Conservation (phyloP, 352 stramenopile genomes). For the Phytophthora ramorum region DNA sequence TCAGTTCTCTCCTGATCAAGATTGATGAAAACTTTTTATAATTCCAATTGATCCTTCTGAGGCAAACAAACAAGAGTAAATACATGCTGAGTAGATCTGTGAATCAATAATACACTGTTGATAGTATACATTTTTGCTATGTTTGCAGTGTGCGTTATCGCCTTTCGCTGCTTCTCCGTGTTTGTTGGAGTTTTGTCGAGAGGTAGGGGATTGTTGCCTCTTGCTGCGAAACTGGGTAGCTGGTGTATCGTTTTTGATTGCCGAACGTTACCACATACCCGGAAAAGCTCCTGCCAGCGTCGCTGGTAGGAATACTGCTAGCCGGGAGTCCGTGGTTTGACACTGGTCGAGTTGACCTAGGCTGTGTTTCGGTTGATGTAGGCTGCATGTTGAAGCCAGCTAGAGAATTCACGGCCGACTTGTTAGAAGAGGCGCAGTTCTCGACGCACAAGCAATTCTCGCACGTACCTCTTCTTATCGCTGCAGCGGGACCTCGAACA, state of each 20-base stretch:
- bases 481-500: slow-evolving; percentile 38
- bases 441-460: background rate
- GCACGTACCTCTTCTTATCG: slow-evolving; percentile 40
- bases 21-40: slow-evolving; percentile 78
- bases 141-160: background rate
- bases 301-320: slow-evolving; percentile 13
- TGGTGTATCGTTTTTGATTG: slow-evolving; percentile 57
- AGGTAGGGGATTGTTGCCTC: slow-evolving; percentile 49
- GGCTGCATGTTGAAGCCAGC: slow-evolving; percentile 49
- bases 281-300: slow-evolving; percentile 33
- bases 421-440: background rate
- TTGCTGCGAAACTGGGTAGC: slow-evolving; percentile 33
- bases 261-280: slow-evolving; percentile 53
- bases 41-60: slow-evolving; percentile 93
- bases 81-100: background rate
- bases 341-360: slow-evolving; percentile 3
- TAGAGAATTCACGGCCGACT: background rate
- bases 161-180: slow-evolving; percentile 11
- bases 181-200: slow-evolving; percentile 42
- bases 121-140: slow-evolving; percentile 9
- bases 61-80: slow-evolving; percentile 34
- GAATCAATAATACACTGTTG: slow-evolving; percentile 6
- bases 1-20: slow-evolving; percentile 72
- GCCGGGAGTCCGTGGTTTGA: slow-evolving; percentile 12
- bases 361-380: slow-evolving; percentile 39